Conservation (phyloP, 305 asterid species). For the Solanum hybrid region DNA sequence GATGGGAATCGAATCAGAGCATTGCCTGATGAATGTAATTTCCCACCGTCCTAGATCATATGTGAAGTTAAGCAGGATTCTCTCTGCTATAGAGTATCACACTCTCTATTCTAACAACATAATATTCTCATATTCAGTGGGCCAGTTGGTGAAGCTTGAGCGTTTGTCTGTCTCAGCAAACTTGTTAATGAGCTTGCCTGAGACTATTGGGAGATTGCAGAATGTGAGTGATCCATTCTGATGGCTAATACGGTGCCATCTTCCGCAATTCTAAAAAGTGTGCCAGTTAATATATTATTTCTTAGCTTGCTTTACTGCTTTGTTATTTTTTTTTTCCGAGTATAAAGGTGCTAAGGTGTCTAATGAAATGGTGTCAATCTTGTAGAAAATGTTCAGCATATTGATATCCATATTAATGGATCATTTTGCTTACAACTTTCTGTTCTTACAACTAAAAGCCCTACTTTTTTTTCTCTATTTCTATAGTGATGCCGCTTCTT, state of each 20-base stretch:
- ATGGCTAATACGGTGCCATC: background rate
- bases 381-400: background rate
- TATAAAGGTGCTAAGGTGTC: background rate
- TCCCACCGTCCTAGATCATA: background rate
- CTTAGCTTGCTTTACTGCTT: background rate
- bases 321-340: background rate
- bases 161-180: conserved; percentile 67
- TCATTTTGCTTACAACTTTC: background rate
- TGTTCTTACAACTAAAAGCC: background rate
- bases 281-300: background rate
- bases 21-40: conserved; percentile 89
- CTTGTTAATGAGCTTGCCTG: conserved; percentile 56
- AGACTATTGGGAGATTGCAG: conserved; percentile 93
- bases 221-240: conserved; percentile 51
- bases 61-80: background rate
- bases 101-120: conserved; percentile 2
- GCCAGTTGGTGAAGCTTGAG: conserved; percentile 94
- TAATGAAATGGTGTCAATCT: background rate
- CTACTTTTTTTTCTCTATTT: background rate
- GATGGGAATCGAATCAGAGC: conserved; percentile 66
- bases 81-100: conserved; percentile 6
- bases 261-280: background rate
- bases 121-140: conserved; percentile 48
- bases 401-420: background rate
- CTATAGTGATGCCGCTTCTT: background rate